These are phyloP conservation scores for Allium sativum DNA, from an alignment of 106 monocot species.

Conservation along the genomic window DNA sequence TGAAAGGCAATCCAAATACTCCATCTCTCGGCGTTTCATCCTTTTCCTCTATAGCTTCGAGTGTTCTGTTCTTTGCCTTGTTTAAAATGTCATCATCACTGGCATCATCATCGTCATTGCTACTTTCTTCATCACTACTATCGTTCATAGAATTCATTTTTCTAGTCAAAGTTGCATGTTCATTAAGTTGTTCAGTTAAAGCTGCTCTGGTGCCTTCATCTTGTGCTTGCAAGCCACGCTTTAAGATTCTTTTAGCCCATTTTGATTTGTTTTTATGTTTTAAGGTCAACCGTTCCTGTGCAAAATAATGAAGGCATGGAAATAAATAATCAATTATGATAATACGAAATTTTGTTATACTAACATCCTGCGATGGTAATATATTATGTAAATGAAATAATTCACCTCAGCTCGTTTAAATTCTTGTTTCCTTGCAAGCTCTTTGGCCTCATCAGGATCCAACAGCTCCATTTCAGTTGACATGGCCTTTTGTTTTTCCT, in stretches of 20 bases:
- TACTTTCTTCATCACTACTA: constrained; percentile 50
- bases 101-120: constrained; percentile 47
- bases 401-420: constrained; percentile 88
- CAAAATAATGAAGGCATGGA: not conserved
- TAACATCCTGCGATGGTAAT: no score
- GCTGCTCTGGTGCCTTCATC: constrained; percentile 95
- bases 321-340: no score
- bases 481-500: constrained; percentile 49
- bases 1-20: constrained; percentile 76
- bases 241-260: constrained; percentile 73
- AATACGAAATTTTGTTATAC: no score
- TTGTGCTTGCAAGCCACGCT: constrained; percentile 71
- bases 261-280: constrained; percentile 94
- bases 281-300: constrained; percentile 81
- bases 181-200: constrained; percentile 75
- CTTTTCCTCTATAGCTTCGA: constrained; percentile 51
- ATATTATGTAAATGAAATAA: constrained; percentile 4
- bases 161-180: constrained; percentile 68
- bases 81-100: constrained; percentile 35
- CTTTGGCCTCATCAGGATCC: constrained; percentile 71
- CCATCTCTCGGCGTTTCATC: constrained; percentile 60
- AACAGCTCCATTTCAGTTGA: constrained; percentile 29
- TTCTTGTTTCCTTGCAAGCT: constrained; percentile 66
- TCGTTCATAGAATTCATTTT: constrained; percentile 88
- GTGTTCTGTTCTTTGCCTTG: constrained; percentile 68